phyloP scores from a whole-genome alignment of 2,329 filamentous ascomycete species.

The Xylaria sp. region DNA sequence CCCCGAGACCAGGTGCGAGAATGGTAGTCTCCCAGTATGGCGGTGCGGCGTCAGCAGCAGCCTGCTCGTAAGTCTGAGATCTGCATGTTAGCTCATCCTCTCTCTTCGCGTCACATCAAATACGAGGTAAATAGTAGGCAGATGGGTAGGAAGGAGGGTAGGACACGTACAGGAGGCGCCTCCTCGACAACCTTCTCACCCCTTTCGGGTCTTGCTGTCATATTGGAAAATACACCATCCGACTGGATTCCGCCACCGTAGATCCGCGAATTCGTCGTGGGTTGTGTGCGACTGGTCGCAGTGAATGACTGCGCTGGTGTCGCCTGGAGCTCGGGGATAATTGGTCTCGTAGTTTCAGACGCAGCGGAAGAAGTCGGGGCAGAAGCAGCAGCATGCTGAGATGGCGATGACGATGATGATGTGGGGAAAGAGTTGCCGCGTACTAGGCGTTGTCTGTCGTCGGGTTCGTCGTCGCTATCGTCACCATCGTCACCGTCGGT shows the following conservation, averaged over 20 bases:
- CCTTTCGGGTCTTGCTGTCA: constrained; percentile 88
- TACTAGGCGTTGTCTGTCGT: constrained; percentile 89
- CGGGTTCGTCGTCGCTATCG: constrained; percentile 75
- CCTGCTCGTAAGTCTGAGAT: constrained; percentile 93
- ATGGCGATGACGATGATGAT: constrained; percentile 40
- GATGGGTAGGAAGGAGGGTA: not conserved
- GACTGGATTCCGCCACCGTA: constrained; percentile 82
- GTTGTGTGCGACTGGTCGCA: constrained; percentile 40
- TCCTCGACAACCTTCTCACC: constrained; percentile 84
- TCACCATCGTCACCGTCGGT: constrained; percentile 80
- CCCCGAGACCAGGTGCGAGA: constrained; percentile 87
- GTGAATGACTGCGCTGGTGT: constrained; percentile 49
- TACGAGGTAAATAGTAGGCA: not conserved
- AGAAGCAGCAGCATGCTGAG: constrained; percentile 36
- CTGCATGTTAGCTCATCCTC: constrained; percentile 50
- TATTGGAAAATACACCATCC: constrained; percentile 96
- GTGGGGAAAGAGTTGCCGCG: constrained; percentile 65
- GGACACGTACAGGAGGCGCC: constrained; percentile 82
- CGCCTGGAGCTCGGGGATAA: constrained; percentile 36
- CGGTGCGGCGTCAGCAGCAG: constrained; percentile 92
- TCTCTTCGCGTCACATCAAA: not conserved
- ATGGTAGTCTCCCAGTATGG: constrained; percentile 99
- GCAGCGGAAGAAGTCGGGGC: constrained; percentile 37
- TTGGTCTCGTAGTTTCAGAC: constrained; percentile 35
- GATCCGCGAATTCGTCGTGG: constrained; percentile 56